Evolutionary conservation across 345 rosid species (phyloP).

Genomic region (Aethionema arabicum): DNA sequence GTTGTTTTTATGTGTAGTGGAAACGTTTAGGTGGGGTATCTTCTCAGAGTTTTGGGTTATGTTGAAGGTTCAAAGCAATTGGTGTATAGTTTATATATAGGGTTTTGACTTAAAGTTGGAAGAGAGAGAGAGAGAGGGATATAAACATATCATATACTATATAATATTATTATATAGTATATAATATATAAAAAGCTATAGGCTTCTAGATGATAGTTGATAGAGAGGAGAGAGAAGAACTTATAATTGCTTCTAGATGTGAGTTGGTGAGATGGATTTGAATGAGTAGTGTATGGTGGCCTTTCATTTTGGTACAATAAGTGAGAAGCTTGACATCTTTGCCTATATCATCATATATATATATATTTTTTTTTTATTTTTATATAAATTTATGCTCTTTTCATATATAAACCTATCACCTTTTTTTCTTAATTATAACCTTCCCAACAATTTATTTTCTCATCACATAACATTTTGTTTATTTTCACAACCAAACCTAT

Average conservation of each 20-base stretch:
- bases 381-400: too few species aligned
- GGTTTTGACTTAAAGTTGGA: conserved; percentile 38
- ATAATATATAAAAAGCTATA: neutral
- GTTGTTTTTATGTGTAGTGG: conserved; percentile 25
- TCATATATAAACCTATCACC: too few species aligned
- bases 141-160: neutral
- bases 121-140: conserved; percentile 11
- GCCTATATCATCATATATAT: conserved; percentile 30
- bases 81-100: conserved; percentile 37
- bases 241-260: conserved; percentile 86
- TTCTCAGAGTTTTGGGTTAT: conserved; percentile 35
- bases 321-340: conserved; percentile 38
- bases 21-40: conserved; percentile 36
- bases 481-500: too few species aligned
- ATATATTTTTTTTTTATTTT: neutral
- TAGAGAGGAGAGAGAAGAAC: conserved; percentile 32
- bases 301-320: conserved; percentile 46
- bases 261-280: conserved; percentile 96
- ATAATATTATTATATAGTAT: neutral
- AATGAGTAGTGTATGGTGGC: conserved; percentile 73
- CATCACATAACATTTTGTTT: too few species aligned
- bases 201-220: conserved; percentile 33
- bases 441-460: too few species aligned
- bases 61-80: conserved; percentile 36
- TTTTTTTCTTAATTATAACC: too few species aligned